Evolutionary conservation across 768 basidiomycete species (phyloP), one percentile per base, ranked within the genome.

Genomic region (Tricholoma sp.): DNA sequence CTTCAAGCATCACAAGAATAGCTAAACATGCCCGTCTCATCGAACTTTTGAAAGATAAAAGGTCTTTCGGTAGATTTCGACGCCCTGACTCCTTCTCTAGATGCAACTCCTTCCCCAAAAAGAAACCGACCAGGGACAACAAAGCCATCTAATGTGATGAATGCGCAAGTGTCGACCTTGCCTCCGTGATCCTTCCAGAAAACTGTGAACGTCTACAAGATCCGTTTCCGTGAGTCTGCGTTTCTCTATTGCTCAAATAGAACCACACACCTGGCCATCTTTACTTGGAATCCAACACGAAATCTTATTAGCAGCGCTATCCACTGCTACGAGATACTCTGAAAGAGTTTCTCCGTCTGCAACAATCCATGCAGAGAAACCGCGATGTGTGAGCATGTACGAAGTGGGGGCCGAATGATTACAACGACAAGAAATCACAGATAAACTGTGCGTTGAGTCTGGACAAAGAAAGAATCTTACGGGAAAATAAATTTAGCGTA

Each of bases 241-340:
- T 9, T 41, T 24, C 9, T 58, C 45, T 60, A 16, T 19, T 55
- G 16, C 24, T 49, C n/a, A 21, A 49, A 52, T 56, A 18, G 32
- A 41, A 53, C 37, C 21, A 61, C 71, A 2, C 57, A 84, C 85
- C 75, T 84, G 77, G 22, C 84, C 85, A 22, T 73, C 72, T 51
- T 81, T 76, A 56, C 86, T 80, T 6, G 84, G 80, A 61, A 89
- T 82, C 85, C 85, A 89, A 64, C 88, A 89, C 5, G 82, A 82
- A 7, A 85, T 78, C 8, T 73, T 74, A 58, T 80, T 67, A 4
- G 67, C 61, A 5, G 70, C 68, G 4, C 65, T 60, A 55, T 86
- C 82, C 29, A 81, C 69, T 5, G 79, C 74, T 7, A 79, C 73
- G n/a, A 84, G 68, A 66, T 84, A 82, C 67, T 88, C 85, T 4